phyloP scores from a whole-genome alignment of 768 basidiomycete species.

The Coprinopsis strossmayeri region DNA sequence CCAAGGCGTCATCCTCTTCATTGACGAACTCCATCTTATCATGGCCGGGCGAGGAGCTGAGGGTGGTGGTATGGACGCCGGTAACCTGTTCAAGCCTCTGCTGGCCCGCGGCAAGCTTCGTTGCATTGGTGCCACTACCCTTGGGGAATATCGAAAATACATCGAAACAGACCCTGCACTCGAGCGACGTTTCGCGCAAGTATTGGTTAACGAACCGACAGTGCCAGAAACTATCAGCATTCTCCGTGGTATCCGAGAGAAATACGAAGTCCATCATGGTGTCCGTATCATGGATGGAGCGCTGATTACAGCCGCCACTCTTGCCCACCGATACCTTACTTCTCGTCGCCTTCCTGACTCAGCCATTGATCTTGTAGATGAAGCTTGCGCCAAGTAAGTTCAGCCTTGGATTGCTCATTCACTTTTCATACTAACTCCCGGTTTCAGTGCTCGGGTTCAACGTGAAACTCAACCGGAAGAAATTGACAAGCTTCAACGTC shows the following conservation, averaged over 20 bases:
- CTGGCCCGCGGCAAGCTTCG: constrained; percentile 76
- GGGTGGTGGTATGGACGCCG: constrained; percentile 91
- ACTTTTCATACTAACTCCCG: constrained; percentile 3
- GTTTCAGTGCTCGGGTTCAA: constrained; percentile 76
- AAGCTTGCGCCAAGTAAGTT: constrained; percentile 79
- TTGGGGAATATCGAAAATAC: constrained; percentile 87
- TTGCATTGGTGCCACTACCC: constrained; percentile 86
- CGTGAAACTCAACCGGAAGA: constrained; percentile 93
- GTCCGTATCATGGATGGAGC: constrained; percentile 86
- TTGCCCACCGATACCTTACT: constrained; percentile 91
- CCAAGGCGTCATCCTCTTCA: constrained; percentile 82
- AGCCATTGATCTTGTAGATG: constrained; percentile 90
- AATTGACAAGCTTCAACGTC: constrained; percentile 85
- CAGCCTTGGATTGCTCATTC: background rate
- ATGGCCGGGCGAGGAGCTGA: constrained; percentile 83
- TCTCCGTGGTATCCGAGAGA: constrained; percentile 88
- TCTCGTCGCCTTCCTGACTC: constrained; percentile 74
- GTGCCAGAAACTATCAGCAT: constrained; percentile 91
- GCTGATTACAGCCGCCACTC: constrained; percentile 80
- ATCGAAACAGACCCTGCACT: constrained; percentile 91
- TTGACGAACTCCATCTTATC: constrained; percentile 92
- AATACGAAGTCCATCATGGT: constrained; percentile 90
- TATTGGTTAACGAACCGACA: constrained; percentile 84
- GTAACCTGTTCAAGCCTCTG: constrained; percentile 87
- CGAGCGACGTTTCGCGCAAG: constrained; percentile 90